These are phyloP conservation scores for Austroboletus rostrupii DNA, from an alignment of 1,284 basidiomycete genomes.

Conservation along the genomic window DNA sequence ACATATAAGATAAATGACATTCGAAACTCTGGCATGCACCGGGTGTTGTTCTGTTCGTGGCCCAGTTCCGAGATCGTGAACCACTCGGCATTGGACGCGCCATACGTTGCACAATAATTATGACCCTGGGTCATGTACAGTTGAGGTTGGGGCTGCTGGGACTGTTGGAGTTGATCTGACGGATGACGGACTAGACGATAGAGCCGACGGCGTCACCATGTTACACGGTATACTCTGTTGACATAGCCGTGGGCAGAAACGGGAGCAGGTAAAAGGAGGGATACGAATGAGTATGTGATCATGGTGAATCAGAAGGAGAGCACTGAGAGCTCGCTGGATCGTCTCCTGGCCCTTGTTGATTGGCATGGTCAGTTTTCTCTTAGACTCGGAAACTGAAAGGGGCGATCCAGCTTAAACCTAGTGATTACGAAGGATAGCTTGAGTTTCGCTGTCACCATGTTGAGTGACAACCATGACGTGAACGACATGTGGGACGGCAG, in stretches of 20 bases:
- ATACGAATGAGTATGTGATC: slow-evolving; percentile 14
- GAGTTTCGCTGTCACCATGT: too few relatives aligned
- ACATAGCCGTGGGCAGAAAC: slow-evolving; percentile 33
- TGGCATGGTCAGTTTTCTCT: too few relatives aligned
- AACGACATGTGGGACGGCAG: too few relatives aligned
- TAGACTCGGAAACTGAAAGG: too few relatives aligned
- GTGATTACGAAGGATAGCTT: too few relatives aligned
- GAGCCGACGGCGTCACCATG: slow-evolving; percentile 28
- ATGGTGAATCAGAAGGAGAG: slow-evolving; percentile 5
- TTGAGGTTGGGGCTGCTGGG: slow-evolving; percentile 36
- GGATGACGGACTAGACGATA: slow-evolving; percentile 29
- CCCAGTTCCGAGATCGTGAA: slow-evolving; percentile 39
- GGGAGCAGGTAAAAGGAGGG: slow-evolving; percentile 23
- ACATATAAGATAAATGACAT: slow-evolving; percentile 2
- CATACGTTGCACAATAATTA: slow-evolving; percentile 29
- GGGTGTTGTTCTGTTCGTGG: slow-evolving; percentile 22
- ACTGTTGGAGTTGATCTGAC: slow-evolving; percentile 29
- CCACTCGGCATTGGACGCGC: slow-evolving; percentile 31
- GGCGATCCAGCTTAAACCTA: too few relatives aligned
- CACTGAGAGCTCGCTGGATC: too few relatives aligned
- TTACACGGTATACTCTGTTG: slow-evolving; percentile 26
- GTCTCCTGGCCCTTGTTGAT: too few relatives aligned
- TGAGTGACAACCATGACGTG: too few relatives aligned
- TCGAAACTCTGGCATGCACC: slow-evolving; percentile 42
- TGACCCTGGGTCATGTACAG: slow-evolving; percentile 39